Percentiles rank a stretch among this genome's conserved stretches.
phyloP scores from a whole-genome alignment of 2,329 filamentous ascomycete genomes.

The Calonectria multiphialidica region DNA sequence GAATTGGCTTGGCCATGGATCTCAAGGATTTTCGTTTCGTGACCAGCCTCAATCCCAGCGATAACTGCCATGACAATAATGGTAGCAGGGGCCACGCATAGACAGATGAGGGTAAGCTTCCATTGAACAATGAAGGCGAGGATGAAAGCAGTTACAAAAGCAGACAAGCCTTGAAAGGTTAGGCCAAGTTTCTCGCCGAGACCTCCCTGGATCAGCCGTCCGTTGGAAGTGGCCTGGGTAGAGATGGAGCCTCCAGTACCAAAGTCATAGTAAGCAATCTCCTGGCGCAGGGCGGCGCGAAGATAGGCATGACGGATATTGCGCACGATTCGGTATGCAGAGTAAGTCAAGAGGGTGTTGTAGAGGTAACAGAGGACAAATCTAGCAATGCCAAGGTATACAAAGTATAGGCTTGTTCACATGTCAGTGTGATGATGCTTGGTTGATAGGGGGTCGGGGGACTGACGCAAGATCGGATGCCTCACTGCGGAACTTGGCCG shows the following conservation, averaged over 20 bases:
- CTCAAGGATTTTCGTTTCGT: constrained; percentile 49
- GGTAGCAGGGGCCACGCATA: constrained; percentile 48
- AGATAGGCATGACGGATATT: constrained; percentile 63
- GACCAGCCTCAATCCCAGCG: constrained; percentile 46
- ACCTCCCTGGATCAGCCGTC: constrained; percentile 55
- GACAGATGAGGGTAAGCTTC: constrained; percentile 58
- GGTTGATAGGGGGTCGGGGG: constrained; percentile 51
- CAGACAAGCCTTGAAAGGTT: constrained; percentile 52
- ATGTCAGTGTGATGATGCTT: background rate
- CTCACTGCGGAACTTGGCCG: constrained; percentile 45
- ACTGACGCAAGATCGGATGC: constrained; percentile 52
- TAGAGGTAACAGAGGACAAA: constrained; percentile 63
- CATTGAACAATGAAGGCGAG: constrained; percentile 56
- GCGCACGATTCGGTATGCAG: constrained; percentile 63
- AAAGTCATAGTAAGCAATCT: constrained; percentile 63
- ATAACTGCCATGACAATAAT: constrained; percentile 49
- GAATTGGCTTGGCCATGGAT: constrained; percentile 49
- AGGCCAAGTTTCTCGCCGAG: constrained; percentile 56
- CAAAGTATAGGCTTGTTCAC: constrained; percentile 63
- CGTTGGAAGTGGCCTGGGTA: constrained; percentile 53
- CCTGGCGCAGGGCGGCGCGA: constrained; percentile 61
- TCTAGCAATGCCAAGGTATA: constrained; percentile 68
- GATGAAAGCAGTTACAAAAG: constrained; percentile 53
- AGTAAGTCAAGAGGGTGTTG: constrained; percentile 59
- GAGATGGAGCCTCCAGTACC: constrained; percentile 56